A percentile compares a stretch with the other conserved stretches of the same genome.
Evolutionary conservation across 495 filamentous ascomycete species (phyloP).

Genomic region (Podospora australis): DNA sequence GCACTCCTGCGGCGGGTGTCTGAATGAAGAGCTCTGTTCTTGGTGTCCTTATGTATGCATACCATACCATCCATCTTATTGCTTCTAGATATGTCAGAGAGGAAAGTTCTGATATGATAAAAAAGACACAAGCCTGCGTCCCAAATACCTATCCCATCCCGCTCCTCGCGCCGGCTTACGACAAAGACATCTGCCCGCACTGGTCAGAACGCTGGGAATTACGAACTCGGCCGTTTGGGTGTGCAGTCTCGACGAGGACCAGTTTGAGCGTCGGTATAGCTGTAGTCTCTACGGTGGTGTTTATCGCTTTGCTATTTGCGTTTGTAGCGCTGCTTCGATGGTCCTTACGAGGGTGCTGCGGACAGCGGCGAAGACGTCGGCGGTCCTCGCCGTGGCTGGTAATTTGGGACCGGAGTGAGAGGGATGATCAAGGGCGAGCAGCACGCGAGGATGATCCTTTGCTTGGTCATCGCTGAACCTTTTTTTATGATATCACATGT

Average conservation of each 20-base stretch:
- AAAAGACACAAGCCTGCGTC: slow-evolving; percentile 43
- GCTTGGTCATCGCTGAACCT: slow-evolving; percentile 9
- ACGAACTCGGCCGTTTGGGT: slow-evolving; percentile 40
- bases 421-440: neutral
- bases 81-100: too few species aligned
- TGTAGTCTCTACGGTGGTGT: slow-evolving; percentile 33
- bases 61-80: neutral
- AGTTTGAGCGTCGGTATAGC: slow-evolving; percentile 35
- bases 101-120: too few species aligned
- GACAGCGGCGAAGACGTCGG: too few species aligned
- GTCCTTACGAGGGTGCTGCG: too few species aligned
- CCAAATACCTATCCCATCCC: slow-evolving; percentile 35
- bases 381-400: too few species aligned
- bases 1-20: slow-evolving; percentile 39
- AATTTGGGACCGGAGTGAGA: neutral
- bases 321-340: too few species aligned
- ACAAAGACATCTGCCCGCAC: slow-evolving; percentile 42
- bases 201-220: slow-evolving; percentile 47
- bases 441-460: slow-evolving; percentile 17
- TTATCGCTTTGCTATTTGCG: too few species aligned
- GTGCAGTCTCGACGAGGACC: slow-evolving; percentile 47
- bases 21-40: slow-evolving; percentile 33
- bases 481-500: too few species aligned
- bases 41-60: slow-evolving; percentile 47
- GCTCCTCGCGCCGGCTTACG: slow-evolving; percentile 39